Evolutionary conservation across 257 asterid species (phyloP).

Genomic region (Nemophila menziesii): DNA sequence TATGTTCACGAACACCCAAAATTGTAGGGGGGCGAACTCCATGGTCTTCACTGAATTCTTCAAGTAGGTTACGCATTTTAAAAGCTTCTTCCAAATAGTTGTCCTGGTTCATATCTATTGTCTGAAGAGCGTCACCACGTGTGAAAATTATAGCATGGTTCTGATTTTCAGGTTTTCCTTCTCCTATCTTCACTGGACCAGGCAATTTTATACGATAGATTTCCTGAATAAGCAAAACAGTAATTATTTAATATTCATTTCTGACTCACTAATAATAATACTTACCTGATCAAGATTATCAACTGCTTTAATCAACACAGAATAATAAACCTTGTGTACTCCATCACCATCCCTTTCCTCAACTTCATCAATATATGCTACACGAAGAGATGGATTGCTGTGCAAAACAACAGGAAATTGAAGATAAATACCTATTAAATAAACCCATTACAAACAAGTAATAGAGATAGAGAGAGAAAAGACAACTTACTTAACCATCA

Average conservation of each 20-base stretch:
- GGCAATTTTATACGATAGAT: slow-evolving; percentile 95
- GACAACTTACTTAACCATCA: slow-evolving; percentile 90
- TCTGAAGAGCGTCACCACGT: slow-evolving; percentile 98
- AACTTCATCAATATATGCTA: slow-evolving; percentile 91
- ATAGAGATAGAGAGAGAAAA: not conserved
- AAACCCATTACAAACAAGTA: not conserved
- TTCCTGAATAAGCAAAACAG: slow-evolving; percentile 45
- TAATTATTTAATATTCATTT: not conserved
- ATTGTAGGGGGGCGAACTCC: slow-evolving; percentile 95
- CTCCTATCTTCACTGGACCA: slow-evolving; percentile 89
- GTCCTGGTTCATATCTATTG: slow-evolving; percentile 98
- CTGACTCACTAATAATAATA: slow-evolving; percentile 10
- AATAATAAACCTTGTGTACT: slow-evolving; percentile 71
- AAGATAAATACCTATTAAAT: slow-evolving; percentile 8
- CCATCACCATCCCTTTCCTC: slow-evolving; percentile 87
- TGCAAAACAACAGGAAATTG: slow-evolving; percentile 12
- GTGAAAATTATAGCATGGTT: slow-evolving; percentile 87
- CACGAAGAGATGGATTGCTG: slow-evolving; percentile 97
- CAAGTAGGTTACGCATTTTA: slow-evolving; percentile 93
- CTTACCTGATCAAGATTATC: slow-evolving; percentile 96
- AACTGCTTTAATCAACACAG: slow-evolving; percentile 89
- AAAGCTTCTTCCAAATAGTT: slow-evolving; percentile 96
- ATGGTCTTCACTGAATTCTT: slow-evolving; percentile 92
- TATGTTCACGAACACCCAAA: slow-evolving; percentile 92
- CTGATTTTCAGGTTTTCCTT: slow-evolving; percentile 99